Evolutionary conservation across 805 yeast genomes (phyloP), one percentile per base, ranked within the genome.

Genomic region (Candida tammaniensis): DNA sequence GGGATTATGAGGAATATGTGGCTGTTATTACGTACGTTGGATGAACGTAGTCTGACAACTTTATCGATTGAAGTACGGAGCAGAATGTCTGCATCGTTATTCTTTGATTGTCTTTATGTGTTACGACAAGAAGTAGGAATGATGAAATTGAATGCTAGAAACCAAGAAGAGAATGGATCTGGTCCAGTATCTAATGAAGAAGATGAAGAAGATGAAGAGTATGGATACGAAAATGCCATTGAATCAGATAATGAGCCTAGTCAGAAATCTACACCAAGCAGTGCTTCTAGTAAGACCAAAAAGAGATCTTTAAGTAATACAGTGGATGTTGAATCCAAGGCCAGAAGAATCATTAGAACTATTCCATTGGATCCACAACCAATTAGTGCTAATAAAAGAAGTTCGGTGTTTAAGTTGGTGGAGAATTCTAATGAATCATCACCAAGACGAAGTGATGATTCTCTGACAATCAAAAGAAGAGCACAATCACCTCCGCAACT

Each of bases 1-100:
- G 96, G 96, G 7, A 87, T 93, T 39, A 86, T 93, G 93, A 76
- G 84, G 50, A 88, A 88, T 52, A 81, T 88, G 68, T 91, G 98
- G 98, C 86, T 83, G 40, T 68, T 88, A 39, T 85, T 85, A 57
- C 75, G 82, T 32, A 72, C 82, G 4, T 63, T 88, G 46, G 76
- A 79, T 43, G 80, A 76, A 26, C 76, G 74, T 42, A 57, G 57
- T n/a, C 46, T 54, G 37, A 57, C 60, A 7, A 55, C 56, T 11
- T 52, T 62, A 19, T 61, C 65, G 25, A 78, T 85, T 4, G 72
- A 73, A 3, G 81, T 89, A 11, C 70, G 85, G 31, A 82, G 94
- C 4, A 74, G 98, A 47, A 83, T 87, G 95, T 76, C 94, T 7
- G 96, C 95, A 0, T 82, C 93, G 39, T 87, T 89, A 2, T 87